Conservation (phyloP, 352 stramenopile genomes). For the Pythium sp. region DNA sequence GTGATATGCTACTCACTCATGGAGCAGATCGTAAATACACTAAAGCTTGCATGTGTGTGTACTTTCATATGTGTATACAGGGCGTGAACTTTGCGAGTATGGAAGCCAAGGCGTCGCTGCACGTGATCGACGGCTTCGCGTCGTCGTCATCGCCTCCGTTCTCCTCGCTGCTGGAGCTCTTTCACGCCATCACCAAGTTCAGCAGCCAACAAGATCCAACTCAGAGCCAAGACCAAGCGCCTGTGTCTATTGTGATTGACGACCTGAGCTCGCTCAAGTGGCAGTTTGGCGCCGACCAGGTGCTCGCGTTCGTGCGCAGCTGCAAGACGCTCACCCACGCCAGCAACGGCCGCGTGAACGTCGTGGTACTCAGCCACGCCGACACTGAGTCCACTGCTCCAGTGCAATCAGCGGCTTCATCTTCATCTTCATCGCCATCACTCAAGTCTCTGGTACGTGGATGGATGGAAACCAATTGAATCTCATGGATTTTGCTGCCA, state of each 20-base stretch:
- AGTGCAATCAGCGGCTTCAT: background rate
- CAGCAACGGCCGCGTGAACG: constrained; percentile 44
- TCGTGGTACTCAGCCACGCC: constrained; percentile 54
- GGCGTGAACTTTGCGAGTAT: constrained; percentile 47
- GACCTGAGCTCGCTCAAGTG: constrained; percentile 63
- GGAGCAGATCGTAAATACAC: background rate
- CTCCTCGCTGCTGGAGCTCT: constrained; percentile 20
- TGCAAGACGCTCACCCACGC: constrained; percentile 57
- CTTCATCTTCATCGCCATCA: background rate
- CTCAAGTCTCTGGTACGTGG: constrained; percentile 10
- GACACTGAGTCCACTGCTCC: constrained; percentile 35
- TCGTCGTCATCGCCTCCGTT: constrained; percentile 4
- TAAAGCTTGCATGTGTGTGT: background rate
- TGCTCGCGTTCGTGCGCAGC: constrained; percentile 60
- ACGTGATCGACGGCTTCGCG: constrained; percentile 36
- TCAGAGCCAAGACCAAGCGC: background rate
- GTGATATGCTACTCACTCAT: too few species aligned
- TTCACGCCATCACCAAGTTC: constrained; percentile 28
- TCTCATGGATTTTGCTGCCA: background rate
- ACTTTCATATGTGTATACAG: constrained; percentile 16
- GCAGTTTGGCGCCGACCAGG: constrained; percentile 36
- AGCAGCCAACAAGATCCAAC: constrained; percentile 1
- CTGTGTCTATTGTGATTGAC: constrained; percentile 58
- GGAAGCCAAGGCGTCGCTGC: constrained; percentile 33
- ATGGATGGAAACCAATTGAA: background rate